These are phyloP conservation scores for Colletotrichum agaves DNA, from an alignment of 2,329 filamentous ascomycete species.

Conservation along the genomic window DNA sequence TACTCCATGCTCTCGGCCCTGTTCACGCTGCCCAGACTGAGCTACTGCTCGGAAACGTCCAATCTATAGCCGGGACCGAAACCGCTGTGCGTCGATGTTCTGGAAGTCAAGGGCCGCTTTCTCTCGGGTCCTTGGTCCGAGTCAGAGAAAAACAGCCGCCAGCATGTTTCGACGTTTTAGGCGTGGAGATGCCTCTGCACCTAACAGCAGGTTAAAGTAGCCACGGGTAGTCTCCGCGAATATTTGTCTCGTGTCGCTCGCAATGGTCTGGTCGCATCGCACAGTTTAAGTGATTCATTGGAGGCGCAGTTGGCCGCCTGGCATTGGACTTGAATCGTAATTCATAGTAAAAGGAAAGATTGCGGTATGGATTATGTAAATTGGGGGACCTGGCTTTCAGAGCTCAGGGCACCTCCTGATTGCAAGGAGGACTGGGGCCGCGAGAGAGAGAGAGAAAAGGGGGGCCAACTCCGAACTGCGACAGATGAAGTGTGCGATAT, in stretches of 20 bases:
- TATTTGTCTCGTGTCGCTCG: conserved; percentile 18
- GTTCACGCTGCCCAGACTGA: background rate
- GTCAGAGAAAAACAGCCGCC: background rate
- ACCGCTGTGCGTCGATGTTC: background rate
- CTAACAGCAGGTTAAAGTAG: background rate
- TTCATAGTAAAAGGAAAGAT: conserved; percentile 28
- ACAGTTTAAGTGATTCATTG: conserved; percentile 27
- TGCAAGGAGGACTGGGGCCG: conserved; percentile 9
- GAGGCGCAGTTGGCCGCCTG: conserved; percentile 11
- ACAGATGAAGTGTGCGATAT: background rate
- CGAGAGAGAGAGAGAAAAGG: conserved; percentile 23
- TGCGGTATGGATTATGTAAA: conserved; percentile 26
- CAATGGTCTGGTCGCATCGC: conserved; percentile 34
- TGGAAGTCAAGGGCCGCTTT: background rate
- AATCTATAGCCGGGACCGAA: background rate
- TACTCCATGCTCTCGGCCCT: background rate
- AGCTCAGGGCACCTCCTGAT: conserved; percentile 16
- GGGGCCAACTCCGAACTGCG: conserved; percentile 5
- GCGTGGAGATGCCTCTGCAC: background rate
- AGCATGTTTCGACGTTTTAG: conserved; percentile 10
- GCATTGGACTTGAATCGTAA: conserved; percentile 31
- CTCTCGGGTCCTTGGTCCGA: conserved; percentile 19
- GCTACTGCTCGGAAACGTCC: background rate
- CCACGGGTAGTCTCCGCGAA: conserved; percentile 16
- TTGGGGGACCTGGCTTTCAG: conserved; percentile 18